Evolutionary conservation across 306 rosid genomes (phyloP), one percentile per base, ranked within the genome.

Genomic region (Herpetospermum pedunculosum): DNA sequence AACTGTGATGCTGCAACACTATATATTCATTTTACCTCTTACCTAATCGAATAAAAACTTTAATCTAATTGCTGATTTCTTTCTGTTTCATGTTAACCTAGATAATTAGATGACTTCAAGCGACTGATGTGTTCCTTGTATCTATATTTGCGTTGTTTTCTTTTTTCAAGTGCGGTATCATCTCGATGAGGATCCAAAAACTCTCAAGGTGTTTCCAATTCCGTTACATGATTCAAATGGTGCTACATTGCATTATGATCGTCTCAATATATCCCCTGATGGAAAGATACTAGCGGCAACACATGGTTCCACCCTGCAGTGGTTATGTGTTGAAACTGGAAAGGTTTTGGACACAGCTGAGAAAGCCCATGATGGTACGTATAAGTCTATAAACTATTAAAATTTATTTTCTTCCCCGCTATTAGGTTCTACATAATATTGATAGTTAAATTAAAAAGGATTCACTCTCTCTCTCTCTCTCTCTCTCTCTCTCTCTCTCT

Each of bases 351-450:
- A 95, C 81, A 88, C 96, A 23, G 99, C 97, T 82, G 97, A 95
- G 60, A 95, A 88, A 76, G 90, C 96, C 67, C 99, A 95, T 64
- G 99, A 95, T 19, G 87, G 99, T 95, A 95, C 73, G 99, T 89
- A 91, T 75, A 76, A 60, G 54, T 57, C 69, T 76, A n/a, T n/a
- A 40, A 67, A 41, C 30, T 37, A 64, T 23, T n/a, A n/a, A n/a
- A n/a, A n/a, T 64, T 8, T 48, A 40, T 64, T 64, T 37, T 64
- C 25, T 64, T 37, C 4, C 30, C 71, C 10, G 1, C 49, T 37
- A 21, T 12, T 4, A 35, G 47, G 71, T 19, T 38, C 48, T 38
- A 65, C 25, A 8, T 28, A 26, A 57, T 57, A 26, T 28, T 54
- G 2, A 54, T 54, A 25, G 32, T 25, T 3, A 21, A 21, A 50